A percentile compares a stretch with the other conserved stretches of the same genome.
Evolutionary conservation across 805 yeast species (phyloP).

Genomic region (Candida pini): DNA sequence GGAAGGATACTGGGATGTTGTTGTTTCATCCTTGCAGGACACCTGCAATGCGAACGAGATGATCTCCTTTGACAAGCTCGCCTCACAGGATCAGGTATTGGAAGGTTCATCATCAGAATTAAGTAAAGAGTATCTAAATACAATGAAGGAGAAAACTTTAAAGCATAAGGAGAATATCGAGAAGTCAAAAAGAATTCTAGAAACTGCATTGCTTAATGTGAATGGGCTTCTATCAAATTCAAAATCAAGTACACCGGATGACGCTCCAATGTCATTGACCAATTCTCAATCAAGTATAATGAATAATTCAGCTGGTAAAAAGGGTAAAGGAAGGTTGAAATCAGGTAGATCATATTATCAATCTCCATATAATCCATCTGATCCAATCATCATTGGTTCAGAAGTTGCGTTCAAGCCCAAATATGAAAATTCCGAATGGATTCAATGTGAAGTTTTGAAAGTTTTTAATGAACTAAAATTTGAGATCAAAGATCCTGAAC

Average conservation of each 20-base stretch:
- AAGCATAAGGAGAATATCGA: slow-evolving; percentile 56
- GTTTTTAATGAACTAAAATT: slow-evolving; percentile 45
- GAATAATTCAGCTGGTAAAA: slow-evolving; percentile 8
- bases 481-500: slow-evolving; percentile 97
- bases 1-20: slow-evolving; percentile 67
- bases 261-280: neutral
- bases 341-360: slow-evolving; percentile 27
- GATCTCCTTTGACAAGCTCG: slow-evolving; percentile 42
- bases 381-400: slow-evolving; percentile 56
- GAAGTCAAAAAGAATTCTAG: slow-evolving; percentile 40
- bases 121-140: slow-evolving; percentile 27
- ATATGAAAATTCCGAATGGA: slow-evolving; percentile 83
- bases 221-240: slow-evolving; percentile 36
- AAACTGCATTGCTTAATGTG: slow-evolving; percentile 40
- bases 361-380: slow-evolving; percentile 57
- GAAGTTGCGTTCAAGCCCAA: slow-evolving; percentile 84
- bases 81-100: too few species aligned
- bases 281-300: slow-evolving; percentile 1
- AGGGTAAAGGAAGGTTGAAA: slow-evolving; percentile 10
- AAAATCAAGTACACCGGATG: slow-evolving; percentile 5
- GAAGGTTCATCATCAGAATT: slow-evolving; percentile 25
- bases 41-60: slow-evolving; percentile 58
- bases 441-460: slow-evolving; percentile 83
- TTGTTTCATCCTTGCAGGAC: slow-evolving; percentile 62
- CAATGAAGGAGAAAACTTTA: slow-evolving; percentile 30